Base-by-base conservation (phyloP, 176 grass and related monocot genomes). In the Chrysopogon serrulatus region DNA sequence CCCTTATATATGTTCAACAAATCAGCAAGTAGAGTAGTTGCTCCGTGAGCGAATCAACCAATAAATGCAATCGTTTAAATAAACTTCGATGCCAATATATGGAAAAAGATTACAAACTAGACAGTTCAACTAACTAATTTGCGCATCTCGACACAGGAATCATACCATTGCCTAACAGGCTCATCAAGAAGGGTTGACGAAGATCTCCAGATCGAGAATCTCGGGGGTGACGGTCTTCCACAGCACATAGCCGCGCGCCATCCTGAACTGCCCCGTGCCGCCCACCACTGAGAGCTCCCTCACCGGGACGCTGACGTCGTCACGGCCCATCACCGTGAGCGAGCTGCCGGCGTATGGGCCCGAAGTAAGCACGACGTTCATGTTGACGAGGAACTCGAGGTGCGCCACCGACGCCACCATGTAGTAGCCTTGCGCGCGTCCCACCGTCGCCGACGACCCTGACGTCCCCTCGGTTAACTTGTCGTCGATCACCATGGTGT, bases 271-370 rank as follows among this genome's bases (percentile, higher is more conserved):
- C 36, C 91, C 91, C 21, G 80, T 90, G 56, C 91, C 91, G 37
- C 87, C 91, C 31, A 92, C 87, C 35, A 92, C 84, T 0, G 87
- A 21, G 1, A 90, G 87, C 91, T 92, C 91, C 19, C 87, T 47
- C 70, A 81, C 80, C 49, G 79, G 34, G 49, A 10, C 42, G 63
- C 30, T 12, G 16, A 56, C 31, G 68, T 85, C 87, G 72, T 92
- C 90, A 5, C 86, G 65, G 0, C 81, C 81, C 8, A 92, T 4
- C 28, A 92, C 80, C 19, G 83, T 71, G 3, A 92, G 53, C 9
- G 90, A 86, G 90, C 87, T 92, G n/a, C 90, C 90, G 23, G 74
- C 69, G 80, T 80, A 83, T 2, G 82, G n/a, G 4, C 90, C 90
- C 10, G 83, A 88, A 5, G 47, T 80, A 35, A 89, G 71, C 21